Evolutionary conservation across 179 eudicot genomes (phyloP).

Genomic region (Sideroxylon spinosum): DNA sequence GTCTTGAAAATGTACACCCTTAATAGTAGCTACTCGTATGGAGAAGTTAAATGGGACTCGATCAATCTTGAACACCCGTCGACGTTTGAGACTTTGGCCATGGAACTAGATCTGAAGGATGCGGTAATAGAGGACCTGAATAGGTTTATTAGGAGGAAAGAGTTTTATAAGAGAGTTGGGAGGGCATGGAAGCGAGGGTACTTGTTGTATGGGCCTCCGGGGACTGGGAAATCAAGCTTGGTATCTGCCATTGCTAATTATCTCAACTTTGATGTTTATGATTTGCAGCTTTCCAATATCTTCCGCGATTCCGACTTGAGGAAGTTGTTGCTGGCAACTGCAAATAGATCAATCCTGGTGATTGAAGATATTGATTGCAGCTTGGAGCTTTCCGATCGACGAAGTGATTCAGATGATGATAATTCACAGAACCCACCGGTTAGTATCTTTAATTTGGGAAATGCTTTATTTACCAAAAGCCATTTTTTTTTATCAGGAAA

Average conservation of each 20-base stretch:
- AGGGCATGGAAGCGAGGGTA: slow-evolving; percentile 68
- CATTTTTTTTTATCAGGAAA: no score
- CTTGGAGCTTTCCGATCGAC: slow-evolving; percentile 31
- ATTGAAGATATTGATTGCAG: slow-evolving; percentile 59
- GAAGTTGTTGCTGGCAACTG: slow-evolving; percentile 35
- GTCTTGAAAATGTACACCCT: no score
- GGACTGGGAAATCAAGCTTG: slow-evolving; percentile 60
- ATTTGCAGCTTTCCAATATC: slow-evolving; percentile 41
- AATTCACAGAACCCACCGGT: no score
- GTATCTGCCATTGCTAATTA: slow-evolving; percentile 54
- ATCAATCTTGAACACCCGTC: slow-evolving; percentile 48
- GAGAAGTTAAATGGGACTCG: slow-evolving; percentile 22
- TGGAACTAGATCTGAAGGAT: slow-evolving; percentile 32
- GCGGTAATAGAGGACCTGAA: slow-evolving; percentile 37
- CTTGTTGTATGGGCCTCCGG: slow-evolving; percentile 56
- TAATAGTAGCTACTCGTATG: no score
- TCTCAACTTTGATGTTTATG: slow-evolving; percentile 47
- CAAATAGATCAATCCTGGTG: slow-evolving; percentile 44
- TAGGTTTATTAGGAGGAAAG: slow-evolving; percentile 42
- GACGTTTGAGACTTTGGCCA: slow-evolving; percentile 42
- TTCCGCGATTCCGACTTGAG: slow-evolving; percentile 35
- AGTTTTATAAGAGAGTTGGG: slow-evolving; percentile 43
- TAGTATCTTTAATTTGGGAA: no score
- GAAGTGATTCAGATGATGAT: no score
- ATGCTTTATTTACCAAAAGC: no score